Conservation (phyloP, 2,329 filamentous ascomycete species). For the Fusarium siculi region DNA sequence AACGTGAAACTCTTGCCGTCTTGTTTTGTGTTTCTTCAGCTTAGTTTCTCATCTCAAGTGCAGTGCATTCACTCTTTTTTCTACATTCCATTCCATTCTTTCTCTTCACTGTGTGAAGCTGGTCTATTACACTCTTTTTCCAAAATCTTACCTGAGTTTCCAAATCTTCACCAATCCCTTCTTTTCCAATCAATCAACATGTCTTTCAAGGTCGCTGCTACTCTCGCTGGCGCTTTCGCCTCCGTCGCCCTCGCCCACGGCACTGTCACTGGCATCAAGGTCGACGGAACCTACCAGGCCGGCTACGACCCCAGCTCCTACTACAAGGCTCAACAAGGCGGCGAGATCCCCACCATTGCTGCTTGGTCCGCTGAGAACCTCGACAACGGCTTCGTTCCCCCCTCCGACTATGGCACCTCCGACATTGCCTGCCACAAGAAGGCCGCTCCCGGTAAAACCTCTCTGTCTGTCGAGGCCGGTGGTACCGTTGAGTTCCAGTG, state of each 20-base stretch:
- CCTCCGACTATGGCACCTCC: constrained; percentile 49
- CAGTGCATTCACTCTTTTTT: constrained; percentile 24
- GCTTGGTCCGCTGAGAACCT: constrained; percentile 58
- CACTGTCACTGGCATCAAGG: constrained; percentile 39
- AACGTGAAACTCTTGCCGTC: background rate
- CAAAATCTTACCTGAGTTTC: background rate
- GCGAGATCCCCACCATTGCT: constrained; percentile 32
- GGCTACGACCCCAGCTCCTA: constrained; percentile 39
- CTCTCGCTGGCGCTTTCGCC: constrained; percentile 39
- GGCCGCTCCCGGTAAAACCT: constrained; percentile 47
- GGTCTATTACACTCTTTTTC: constrained; percentile 32
- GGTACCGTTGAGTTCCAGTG: constrained; percentile 55
- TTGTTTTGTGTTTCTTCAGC: constrained; percentile 20
- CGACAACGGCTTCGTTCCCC: constrained; percentile 63
- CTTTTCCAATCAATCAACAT: constrained; percentile 20
- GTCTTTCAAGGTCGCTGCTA: constrained; percentile 37
- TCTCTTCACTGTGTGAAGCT: constrained; percentile 47
- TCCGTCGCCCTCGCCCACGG: constrained; percentile 38
- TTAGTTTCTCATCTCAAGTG: constrained; percentile 28
- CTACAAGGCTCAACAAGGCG: constrained; percentile 34
- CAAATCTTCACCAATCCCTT: background rate
- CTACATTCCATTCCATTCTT: constrained; percentile 34
- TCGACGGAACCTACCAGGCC: constrained; percentile 31
- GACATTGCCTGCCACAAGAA: constrained; percentile 62
- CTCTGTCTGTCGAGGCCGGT: constrained; percentile 55